These are phyloP conservation scores for Penicillium sp. DNA, from an alignment of 2,329 filamentous ascomycete species.

Conservation along the genomic window DNA sequence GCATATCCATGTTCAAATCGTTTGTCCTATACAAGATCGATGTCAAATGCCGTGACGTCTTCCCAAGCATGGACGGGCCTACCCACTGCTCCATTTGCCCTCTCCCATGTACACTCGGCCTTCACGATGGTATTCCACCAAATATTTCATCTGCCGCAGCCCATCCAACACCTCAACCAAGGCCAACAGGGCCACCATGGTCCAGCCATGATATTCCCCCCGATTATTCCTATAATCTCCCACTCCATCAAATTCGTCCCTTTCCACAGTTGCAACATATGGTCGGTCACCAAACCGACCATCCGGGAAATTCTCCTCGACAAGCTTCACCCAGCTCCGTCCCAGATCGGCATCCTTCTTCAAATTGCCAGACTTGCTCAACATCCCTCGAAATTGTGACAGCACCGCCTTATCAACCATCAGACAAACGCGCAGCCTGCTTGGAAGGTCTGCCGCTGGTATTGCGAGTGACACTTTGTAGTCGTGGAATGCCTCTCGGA, in stretches of 20 bases:
- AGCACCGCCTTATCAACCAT: slow-evolving; percentile 29
- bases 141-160: slow-evolving; percentile 21
- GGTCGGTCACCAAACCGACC: slow-evolving; percentile 14
- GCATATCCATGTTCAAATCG: too few relatives aligned
- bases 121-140: slow-evolving; percentile 26
- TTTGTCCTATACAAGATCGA: too few relatives aligned
- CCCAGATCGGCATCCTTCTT: slow-evolving; percentile 13
- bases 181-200: slow-evolving; percentile 24
- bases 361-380: slow-evolving; percentile 14
- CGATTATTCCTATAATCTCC: slow-evolving; percentile 1
- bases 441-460: slow-evolving; percentile 27
- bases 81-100: slow-evolving; percentile 21
- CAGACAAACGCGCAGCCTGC: slow-evolving; percentile 27
- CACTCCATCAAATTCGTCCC: neutral
- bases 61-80: too few relatives aligned
- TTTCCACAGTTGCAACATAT: slow-evolving; percentile 4
- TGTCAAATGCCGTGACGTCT: too few relatives aligned
- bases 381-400: slow-evolving; percentile 13
- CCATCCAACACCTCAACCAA: slow-evolving; percentile 30
- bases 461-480: slow-evolving; percentile 29
- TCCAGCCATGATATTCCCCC: slow-evolving; percentile 26
- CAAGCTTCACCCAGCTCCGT: slow-evolving; percentile 25
- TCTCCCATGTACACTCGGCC: slow-evolving; percentile 25
- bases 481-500: slow-evolving; percentile 28
- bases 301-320: slow-evolving; percentile 34